phyloP scores from a whole-genome alignment of 2,329 filamentous ascomycete species.

The Cordyceps cicadae region DNA sequence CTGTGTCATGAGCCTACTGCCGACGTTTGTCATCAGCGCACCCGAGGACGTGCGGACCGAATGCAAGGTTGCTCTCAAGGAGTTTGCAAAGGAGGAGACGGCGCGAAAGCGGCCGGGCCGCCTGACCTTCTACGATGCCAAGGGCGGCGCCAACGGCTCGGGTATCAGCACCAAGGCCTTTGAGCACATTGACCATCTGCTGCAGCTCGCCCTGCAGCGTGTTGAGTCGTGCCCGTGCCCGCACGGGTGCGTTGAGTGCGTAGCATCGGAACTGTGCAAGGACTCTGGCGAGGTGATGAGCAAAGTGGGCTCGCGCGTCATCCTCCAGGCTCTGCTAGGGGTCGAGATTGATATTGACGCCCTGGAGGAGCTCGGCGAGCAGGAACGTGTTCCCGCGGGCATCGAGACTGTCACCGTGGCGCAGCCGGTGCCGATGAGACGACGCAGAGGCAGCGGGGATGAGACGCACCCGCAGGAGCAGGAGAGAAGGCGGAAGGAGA shows the following conservation, averaged over 20 bases:
- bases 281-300: slow-evolving; percentile 88
- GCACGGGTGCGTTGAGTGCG: slow-evolving; percentile 83
- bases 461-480: slow-evolving; percentile 12
- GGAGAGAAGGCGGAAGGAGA: slow-evolving; percentile 17
- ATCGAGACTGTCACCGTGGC: slow-evolving; percentile 78
- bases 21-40: slow-evolving; percentile 82
- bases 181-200: slow-evolving; percentile 75
- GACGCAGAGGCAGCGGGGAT: slow-evolving; percentile 7
- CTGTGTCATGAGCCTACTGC: slow-evolving; percentile 76
- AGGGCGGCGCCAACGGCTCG: slow-evolving; percentile 73
- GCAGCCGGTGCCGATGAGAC: slow-evolving; percentile 47
- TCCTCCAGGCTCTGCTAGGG: slow-evolving; percentile 67
- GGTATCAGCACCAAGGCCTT: slow-evolving; percentile 91
- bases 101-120: slow-evolving; percentile 75
- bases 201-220: slow-evolving; percentile 66
- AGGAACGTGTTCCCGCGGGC: slow-evolving; percentile 61
- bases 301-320: slow-evolving; percentile 76
- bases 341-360: slow-evolving; percentile 72
- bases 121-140: slow-evolving; percentile 90
- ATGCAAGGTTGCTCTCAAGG: slow-evolving; percentile 83
- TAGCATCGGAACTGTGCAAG: slow-evolving; percentile 75
- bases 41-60: slow-evolving; percentile 91
- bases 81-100: slow-evolving; percentile 65
- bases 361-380: slow-evolving; percentile 65
- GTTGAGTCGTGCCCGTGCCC: slow-evolving; percentile 69